A percentile compares a stretch with the other conserved stretches of the same genome.
phyloP scores from a whole-genome alignment of 352 stramenopile species.

The Phytophthora cryptogea region DNA sequence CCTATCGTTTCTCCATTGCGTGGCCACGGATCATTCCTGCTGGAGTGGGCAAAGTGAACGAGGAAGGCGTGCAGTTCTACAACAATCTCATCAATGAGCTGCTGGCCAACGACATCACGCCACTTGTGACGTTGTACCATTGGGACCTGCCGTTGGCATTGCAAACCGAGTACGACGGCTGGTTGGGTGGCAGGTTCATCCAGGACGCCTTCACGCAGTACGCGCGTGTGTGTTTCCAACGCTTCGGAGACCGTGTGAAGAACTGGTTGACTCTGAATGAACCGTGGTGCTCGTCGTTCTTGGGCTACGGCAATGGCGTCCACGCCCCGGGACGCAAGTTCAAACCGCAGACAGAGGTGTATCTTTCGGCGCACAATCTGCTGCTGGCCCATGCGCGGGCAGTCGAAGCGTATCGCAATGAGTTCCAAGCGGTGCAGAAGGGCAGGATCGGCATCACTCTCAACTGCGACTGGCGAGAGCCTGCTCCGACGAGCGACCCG shows the following conservation, averaged over 20 bases:
- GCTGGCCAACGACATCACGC: slow-evolving; percentile 81
- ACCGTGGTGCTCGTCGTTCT: slow-evolving; percentile 81
- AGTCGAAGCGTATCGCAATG: slow-evolving; percentile 78
- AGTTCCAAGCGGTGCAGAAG: slow-evolving; percentile 71
- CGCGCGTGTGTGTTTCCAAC: slow-evolving; percentile 86
- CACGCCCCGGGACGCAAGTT: slow-evolving; percentile 78
- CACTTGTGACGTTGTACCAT: slow-evolving; percentile 95
- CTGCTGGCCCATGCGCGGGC: slow-evolving; percentile 87
- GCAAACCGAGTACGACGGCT: slow-evolving; percentile 83
- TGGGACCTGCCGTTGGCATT: slow-evolving; percentile 93
- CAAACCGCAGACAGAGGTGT: slow-evolving; percentile 64
- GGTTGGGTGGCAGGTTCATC: slow-evolving; percentile 50
- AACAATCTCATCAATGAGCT: slow-evolving; percentile 89
- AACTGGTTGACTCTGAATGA: slow-evolving; percentile 95
- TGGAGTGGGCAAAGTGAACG: slow-evolving; percentile 77
- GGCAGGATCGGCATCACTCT: slow-evolving; percentile 92
- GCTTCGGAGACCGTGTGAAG: slow-evolving; percentile 93
- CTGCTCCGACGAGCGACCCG: slow-evolving; percentile 48
- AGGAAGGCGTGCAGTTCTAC: slow-evolving; percentile 91
- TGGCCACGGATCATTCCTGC: slow-evolving; percentile 92
- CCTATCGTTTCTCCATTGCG: slow-evolving; percentile 91
- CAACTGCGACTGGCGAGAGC: slow-evolving; percentile 91
- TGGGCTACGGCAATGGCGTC: slow-evolving; percentile 85
- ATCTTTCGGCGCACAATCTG: slow-evolving; percentile 87
- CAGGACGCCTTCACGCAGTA: slow-evolving; percentile 81